Evolutionary conservation across 164 flowering plant genomes (phyloP), one percentile per base, ranked within the genome.

Genomic region (Umbellularia californica): DNA sequence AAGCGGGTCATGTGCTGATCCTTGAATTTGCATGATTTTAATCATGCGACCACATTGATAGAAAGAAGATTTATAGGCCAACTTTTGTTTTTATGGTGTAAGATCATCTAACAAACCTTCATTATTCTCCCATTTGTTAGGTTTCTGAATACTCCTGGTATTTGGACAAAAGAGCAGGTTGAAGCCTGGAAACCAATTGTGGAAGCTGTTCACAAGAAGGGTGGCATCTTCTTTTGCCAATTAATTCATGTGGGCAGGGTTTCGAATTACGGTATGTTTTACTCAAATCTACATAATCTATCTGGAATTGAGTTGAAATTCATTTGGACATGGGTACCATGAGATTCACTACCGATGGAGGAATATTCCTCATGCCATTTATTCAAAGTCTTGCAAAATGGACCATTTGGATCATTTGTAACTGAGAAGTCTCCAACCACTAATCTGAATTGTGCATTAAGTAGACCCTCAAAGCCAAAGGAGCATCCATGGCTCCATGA

Each of bases 101-200:
- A 35, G 41, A 35, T 35, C 1, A 35, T 35, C 41, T 35, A 35
- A 35, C 41, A 6, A 5, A 35, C 41, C 9, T 0, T 35, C 9
- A 35, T 35, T 35, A 1, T 14, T 13, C 20, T 55, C n/a, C 58
- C 20, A 19, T 12, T 55, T 55, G n/a, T 55, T 19, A 81, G 83
- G 74, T 81, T 75, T 14, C 60, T 75, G 2, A 15, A 76, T 20
- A 78, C 81, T 23, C 83, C 81, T 58, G 83, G 83, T 19, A 81
- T 81, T 55, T 81, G 83, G 83, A 78, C 83, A 15, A 78, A 75
- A 20, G 81, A 81, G 70, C 81, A 81, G 65, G 81, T 81, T 20
- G 81, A 81, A 77, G 81, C 83, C 19, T 81, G 83, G 83, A 81
- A 81, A 70, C 83, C 83, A 0, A 81, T 81, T 62, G 81, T 81